Percentiles rank a stretch among this genome's conserved stretches.
These are phyloP conservation scores for Ogataea ramenticola DNA, from an alignment of 805 yeast species.

Conservation along the genomic window DNA sequence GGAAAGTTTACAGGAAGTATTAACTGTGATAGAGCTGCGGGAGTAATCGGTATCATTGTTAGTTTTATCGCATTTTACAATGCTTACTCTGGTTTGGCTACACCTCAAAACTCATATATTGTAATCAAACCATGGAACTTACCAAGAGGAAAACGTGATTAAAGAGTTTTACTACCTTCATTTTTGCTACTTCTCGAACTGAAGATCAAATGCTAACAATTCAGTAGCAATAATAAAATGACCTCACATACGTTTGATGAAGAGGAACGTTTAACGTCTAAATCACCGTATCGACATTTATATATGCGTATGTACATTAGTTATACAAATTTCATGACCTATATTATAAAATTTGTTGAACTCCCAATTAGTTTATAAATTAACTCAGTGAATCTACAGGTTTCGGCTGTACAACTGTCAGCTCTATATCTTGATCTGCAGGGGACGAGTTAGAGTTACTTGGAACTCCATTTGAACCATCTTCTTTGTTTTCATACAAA, in stretches of 20 bases:
- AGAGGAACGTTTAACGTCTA: too few species aligned
- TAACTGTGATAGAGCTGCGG: slow-evolving; percentile 44
- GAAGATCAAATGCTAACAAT: too few species aligned
- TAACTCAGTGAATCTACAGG: not conserved
- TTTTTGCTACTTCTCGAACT: too few species aligned
- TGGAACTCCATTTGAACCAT: not conserved
- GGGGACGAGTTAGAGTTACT: too few species aligned
- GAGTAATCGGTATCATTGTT: slow-evolving; percentile 55
- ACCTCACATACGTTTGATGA: too few species aligned
- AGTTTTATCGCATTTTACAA: slow-evolving; percentile 62
- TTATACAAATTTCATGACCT: too few species aligned
- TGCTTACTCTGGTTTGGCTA: slow-evolving; percentile 65
- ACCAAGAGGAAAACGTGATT: not conserved
- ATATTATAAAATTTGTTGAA: too few species aligned
- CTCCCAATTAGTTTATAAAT: too few species aligned
- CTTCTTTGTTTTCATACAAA: not conserved
- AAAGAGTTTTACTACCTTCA: not conserved
- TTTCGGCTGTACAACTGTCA: not conserved
- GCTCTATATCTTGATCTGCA: not conserved
- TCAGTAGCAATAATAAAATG: too few species aligned
- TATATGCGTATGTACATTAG: not conserved
- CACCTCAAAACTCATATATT: slow-evolving; percentile 54
- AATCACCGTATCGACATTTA: not conserved
- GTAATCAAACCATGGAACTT: slow-evolving; percentile 17
- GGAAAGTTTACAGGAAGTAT: slow-evolving; percentile 44